Conservation (phyloP, 1,139 yeast species). For the Hyphopichia wangnamkhiaoensis region DNA sequence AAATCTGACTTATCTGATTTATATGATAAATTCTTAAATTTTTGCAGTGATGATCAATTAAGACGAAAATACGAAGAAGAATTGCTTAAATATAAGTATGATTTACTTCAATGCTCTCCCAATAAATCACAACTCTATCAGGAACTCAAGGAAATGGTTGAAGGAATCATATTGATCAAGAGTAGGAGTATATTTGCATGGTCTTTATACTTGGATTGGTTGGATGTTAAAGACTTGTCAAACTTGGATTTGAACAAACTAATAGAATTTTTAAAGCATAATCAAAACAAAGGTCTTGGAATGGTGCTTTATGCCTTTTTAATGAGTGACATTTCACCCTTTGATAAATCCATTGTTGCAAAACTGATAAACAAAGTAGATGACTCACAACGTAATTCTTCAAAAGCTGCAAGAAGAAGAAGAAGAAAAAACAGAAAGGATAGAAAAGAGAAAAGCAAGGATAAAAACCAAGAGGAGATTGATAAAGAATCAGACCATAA, state of each 20-base stretch:
- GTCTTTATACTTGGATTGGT: slow-evolving; percentile 76
- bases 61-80: slow-evolving; percentile 64
- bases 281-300: slow-evolving; percentile 66
- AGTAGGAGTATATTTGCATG: slow-evolving; percentile 68
- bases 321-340: slow-evolving; percentile 70
- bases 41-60: slow-evolving; percentile 60
- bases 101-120: slow-evolving; percentile 46
- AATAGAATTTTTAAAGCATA: slow-evolving; percentile 51
- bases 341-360: slow-evolving; percentile 29
- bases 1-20: slow-evolving; percentile 53
- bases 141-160: slow-evolving; percentile 58
- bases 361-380: slow-evolving; percentile 13
- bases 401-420: slow-evolving; percentile 9
- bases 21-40: slow-evolving; percentile 58
- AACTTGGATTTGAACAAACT: slow-evolving; percentile 52
- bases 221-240: slow-evolving; percentile 52
- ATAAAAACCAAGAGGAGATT: slow-evolving; percentile 12
- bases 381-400: slow-evolving; percentile 2
- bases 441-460: slow-evolving; percentile 15
- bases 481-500: too few relatives aligned
- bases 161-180: slow-evolving; percentile 71
- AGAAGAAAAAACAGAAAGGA: slow-evolving; percentile 12
- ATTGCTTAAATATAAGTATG: slow-evolving; percentile 57
- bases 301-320: slow-evolving; percentile 59
- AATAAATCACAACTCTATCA: slow-evolving; percentile 37